A percentile compares a stretch with the other conserved stretches of the same genome.
phyloP scores from a whole-genome alignment of 2,329 filamentous ascomycete genomes.

The Xylaria sp. region DNA sequence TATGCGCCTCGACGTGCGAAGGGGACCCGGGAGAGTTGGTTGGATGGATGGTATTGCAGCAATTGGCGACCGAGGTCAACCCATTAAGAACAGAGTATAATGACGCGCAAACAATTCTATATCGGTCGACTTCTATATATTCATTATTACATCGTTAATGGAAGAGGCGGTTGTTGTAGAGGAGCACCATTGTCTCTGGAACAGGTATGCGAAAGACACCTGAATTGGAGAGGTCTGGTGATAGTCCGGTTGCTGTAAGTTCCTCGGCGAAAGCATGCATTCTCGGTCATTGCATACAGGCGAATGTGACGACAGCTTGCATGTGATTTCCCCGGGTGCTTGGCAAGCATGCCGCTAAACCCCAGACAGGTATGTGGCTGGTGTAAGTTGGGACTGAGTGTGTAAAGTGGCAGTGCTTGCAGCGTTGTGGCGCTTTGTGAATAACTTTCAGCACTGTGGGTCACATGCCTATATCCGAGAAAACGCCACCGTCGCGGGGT shows the following conservation, averaged over 20 bases:
- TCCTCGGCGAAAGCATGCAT: conserved; percentile 45
- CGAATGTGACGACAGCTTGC: conserved; percentile 46
- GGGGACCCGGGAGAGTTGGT: neutral
- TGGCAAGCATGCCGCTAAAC: conserved; percentile 7
- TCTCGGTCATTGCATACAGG: conserved; percentile 24
- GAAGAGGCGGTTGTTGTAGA: conserved; percentile 16
- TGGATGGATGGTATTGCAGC: conserved; percentile 5
- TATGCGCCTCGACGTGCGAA: conserved; percentile 31
- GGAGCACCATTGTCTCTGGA: neutral
- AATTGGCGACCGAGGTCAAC: conserved; percentile 30
- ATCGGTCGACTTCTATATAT: conserved; percentile 23
- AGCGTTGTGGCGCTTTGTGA: neutral
- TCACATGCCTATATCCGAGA: conserved; percentile 1
- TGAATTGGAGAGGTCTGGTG: conserved; percentile 26
- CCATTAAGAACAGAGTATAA: conserved; percentile 35
- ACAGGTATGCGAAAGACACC: neutral
- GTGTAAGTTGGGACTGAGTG: neutral
- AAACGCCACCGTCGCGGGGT: conserved; percentile 30
- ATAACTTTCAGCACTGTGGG: neutral
- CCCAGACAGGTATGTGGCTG: conserved; percentile 19
- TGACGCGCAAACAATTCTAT: conserved; percentile 25
- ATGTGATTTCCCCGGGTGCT: conserved; percentile 45
- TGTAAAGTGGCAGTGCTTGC: neutral
- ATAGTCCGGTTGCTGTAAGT: conserved; percentile 16
- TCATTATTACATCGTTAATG: conserved; percentile 43